Percentiles rank a stretch among this genome's conserved stretches.
These are phyloP conservation scores for Aspergillus clavatus DNA, from an alignment of 2,329 filamentous ascomycete genomes.

Conservation along the genomic window DNA sequence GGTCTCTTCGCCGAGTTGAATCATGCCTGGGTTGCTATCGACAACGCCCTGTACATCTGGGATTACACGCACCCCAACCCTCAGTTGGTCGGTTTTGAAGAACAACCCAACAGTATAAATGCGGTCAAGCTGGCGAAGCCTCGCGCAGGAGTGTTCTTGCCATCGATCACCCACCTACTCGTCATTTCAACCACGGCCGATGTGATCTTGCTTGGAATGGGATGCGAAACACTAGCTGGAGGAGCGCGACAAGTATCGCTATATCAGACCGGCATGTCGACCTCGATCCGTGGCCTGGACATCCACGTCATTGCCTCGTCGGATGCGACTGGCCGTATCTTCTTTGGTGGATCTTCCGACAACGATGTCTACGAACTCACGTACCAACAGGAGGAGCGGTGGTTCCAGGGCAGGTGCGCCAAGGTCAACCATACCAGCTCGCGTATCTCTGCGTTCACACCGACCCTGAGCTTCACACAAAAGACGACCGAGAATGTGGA, in stretches of 20 bases:
- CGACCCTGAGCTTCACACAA: constrained; percentile 39
- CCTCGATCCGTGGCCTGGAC: constrained; percentile 69
- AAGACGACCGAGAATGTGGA: constrained; percentile 59
- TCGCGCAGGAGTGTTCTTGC: constrained; percentile 80
- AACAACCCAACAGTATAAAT: constrained; percentile 80
- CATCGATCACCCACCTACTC: constrained; percentile 78
- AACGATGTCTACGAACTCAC: constrained; percentile 90
- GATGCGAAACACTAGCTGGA: constrained; percentile 57
- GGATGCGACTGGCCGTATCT: constrained; percentile 75
- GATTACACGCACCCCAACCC: constrained; percentile 93
- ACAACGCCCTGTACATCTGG: constrained; percentile 95
- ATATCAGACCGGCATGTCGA: constrained; percentile 83
- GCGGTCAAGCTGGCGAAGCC: constrained; percentile 85
- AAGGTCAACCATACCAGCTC: constrained; percentile 84
- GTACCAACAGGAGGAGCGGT: constrained; percentile 95
- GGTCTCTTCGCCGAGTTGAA: constrained; percentile 91
- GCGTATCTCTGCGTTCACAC: constrained; percentile 58
- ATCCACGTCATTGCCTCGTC: constrained; percentile 77
- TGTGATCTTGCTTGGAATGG: constrained; percentile 80
- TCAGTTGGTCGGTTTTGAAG: constrained; percentile 86
- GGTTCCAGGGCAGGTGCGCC: constrained; percentile 84
- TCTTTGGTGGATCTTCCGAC: constrained; percentile 76
- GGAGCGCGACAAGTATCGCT: constrained; percentile 70
- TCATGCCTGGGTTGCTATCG: constrained; percentile 92
- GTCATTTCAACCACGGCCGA: constrained; percentile 83